Base-by-base conservation (phyloP, 2,329 filamentous ascomycete genomes). In the Neodidymelliopsis sp. region DNA sequence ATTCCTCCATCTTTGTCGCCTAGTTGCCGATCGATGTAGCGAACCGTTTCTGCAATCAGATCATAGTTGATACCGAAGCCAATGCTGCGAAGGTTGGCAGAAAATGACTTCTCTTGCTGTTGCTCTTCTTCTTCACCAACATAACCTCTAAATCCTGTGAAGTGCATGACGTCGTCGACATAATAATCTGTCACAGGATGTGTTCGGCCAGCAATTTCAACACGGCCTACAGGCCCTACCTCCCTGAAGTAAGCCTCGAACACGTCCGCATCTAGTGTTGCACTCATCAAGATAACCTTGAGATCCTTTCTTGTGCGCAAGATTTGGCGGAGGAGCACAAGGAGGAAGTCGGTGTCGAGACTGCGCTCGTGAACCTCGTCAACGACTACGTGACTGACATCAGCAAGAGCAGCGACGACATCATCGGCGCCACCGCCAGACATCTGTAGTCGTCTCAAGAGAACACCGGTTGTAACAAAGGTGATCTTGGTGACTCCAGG, bases 311-410 rank as follows among this genome's bases (percentile, higher is more conserved):
- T 83, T 58, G 81, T 79, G 49, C 81, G 83, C 57, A 97, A 74
- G 6, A 96, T 90, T 68, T 96, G 89, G 45, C 91, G 85, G 24
- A 99, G 78, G 39, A 99, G 81, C 31, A 92, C 91, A 41, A 99
- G 81, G 8, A 97, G 78, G 66, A 99, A 97, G 70, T 99, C 93
- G 0, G 92, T 97, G 66, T 97, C 94, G 8, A 99, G 78, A 74
- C 90, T 96, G 44, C 93, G 85, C 73, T 99, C 93, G 75, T 99
- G 93, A 3, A 97, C 93, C 73, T 99, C 93, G 69, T 99, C 93
- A 33, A 97, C 91, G 13, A 97, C 89, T 6, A 99, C 85, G 69
- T 99, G 94, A 60, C 90, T 97, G 54, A 99, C 87, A 72, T 97
- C 90, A 5, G 90, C 89, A 35, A 99, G 75, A 28, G 91, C 90